A percentile compares a stretch with the other conserved stretches of the same genome.
These are phyloP conservation scores for Solanum sparsipilum DNA, from an alignment of 257 asterid genomes.

Conservation along the genomic window DNA sequence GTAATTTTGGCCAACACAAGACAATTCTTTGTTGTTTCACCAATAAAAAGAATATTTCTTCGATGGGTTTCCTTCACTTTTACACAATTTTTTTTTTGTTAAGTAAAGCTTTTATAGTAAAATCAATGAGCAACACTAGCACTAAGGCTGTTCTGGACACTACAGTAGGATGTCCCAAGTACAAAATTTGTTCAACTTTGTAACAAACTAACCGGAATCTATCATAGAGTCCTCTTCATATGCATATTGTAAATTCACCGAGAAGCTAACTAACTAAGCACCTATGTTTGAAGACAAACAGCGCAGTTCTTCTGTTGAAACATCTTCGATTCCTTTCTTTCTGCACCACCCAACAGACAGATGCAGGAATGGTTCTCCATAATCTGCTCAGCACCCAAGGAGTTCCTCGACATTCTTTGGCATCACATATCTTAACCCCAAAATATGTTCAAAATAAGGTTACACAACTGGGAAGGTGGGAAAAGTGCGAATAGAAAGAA, in stretches of 20 bases:
- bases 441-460: background rate
- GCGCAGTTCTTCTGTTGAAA: background rate
- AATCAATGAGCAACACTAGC: background rate
- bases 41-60: background rate
- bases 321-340: background rate
- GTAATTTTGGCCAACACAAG: background rate
- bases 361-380: background rate
- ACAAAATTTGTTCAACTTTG: background rate
- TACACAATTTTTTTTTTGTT: background rate
- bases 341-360: background rate
- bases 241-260: background rate
- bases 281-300: background rate
- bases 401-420: background rate
- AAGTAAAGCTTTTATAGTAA: background rate
- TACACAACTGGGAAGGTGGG: background rate
- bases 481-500: background rate
- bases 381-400: background rate
- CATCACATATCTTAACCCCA: background rate
- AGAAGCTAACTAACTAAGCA: background rate
- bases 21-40: background rate
- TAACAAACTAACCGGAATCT: background rate
- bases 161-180: background rate
- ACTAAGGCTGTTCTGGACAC: background rate
- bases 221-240: background rate
- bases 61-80: background rate